Base-by-base conservation (phyloP, 2,329 filamentous ascomycete species). In the Colletotrichum liriopes region DNA sequence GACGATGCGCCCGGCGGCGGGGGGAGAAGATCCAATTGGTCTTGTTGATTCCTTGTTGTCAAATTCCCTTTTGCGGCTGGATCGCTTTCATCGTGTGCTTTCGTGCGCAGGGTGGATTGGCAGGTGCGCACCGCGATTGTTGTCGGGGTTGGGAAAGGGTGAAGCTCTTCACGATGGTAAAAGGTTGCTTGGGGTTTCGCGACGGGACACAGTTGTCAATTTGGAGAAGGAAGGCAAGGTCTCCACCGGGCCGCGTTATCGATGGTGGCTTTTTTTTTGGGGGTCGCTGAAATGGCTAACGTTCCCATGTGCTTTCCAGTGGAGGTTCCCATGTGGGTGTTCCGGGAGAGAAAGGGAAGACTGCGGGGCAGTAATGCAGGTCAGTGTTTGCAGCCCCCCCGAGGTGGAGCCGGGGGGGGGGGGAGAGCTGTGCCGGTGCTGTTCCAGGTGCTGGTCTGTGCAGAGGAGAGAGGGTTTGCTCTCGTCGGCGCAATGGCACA, bases 201-300 rank as follows among this genome's bases (percentile, higher is more conserved):
- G 59, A 72, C 32, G 70, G 70, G 70, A 72, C 70, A 72, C 70
- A 64, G 70, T 72, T 69, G 56, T 43, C 26, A 54, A 49, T 64
- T 72, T 69, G 70, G 59, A 60, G 51, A 26, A 45, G 41, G 37
- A n/a, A 35, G 18, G 12, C 20, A 9, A 47, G 23, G n/a, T 45
- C 63, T n/a, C 64, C 49, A 67, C 47, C 18, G n/a, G 45, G 35
- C 23, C 32, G 35, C 45, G 59, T 51, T 32, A 52, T 52, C 20
- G 45, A 29, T 52, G 45, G 60, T 62, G 60, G 45, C 60, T 52
- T 51, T 39, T 51, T 51, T 35, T 51, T 35, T 16, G 51, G 49
- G 43, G 39, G 23, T 26, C 43, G 26, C 32, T 26, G 26, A 60
- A 47, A 60, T 39, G 26, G 29, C 18, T 26, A 32, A 55, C 29